Evolutionary conservation across 768 basidiomycete species (phyloP).

Genomic region (Candolleomyces eurysporus): DNA sequence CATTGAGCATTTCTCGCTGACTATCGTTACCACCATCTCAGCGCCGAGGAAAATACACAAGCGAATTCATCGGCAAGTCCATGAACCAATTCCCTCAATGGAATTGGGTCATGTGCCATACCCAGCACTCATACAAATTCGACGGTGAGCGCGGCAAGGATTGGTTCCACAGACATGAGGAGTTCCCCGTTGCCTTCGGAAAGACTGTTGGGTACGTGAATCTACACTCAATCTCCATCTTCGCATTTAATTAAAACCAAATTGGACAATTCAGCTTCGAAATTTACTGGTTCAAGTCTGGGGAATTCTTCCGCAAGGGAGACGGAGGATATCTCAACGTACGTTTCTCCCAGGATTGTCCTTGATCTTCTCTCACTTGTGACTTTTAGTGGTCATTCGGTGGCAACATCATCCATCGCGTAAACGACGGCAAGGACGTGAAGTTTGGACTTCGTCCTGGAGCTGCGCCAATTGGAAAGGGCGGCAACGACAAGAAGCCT

Average conservation of each 20-base stretch:
- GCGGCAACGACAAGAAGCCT: too few species aligned
- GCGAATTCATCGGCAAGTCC: not conserved
- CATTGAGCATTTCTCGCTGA: not conserved
- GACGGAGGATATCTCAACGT: slow-evolving; percentile 25
- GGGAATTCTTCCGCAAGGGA: slow-evolving; percentile 15
- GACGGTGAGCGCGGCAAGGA: slow-evolving; percentile 8
- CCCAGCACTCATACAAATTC: slow-evolving; percentile 4
- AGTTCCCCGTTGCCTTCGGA: slow-evolving; percentile 9
- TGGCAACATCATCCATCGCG: slow-evolving; percentile 2
- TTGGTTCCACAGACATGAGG: slow-evolving; percentile 10
- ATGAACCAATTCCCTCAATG: slow-evolving; percentile 13
- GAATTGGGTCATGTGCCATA: slow-evolving; percentile 15
- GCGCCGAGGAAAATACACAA: slow-evolving; percentile 1
- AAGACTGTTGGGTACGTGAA: slow-evolving; percentile 17
- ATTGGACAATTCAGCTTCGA: slow-evolving; percentile 14
- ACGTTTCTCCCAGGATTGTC: slow-evolving; percentile 1
- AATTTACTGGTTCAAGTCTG: slow-evolving; percentile 21
- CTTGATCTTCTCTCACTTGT: not conserved
- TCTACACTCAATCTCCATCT: slow-evolving; percentile 5
- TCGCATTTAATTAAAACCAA: not conserved
- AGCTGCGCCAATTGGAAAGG: too few species aligned
- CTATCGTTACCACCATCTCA: not conserved
- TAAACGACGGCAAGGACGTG: not conserved
- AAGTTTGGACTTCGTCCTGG: not conserved
- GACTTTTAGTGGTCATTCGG: slow-evolving; percentile 14